Evolutionary conservation across 2,329 filamentous ascomycete genomes (phyloP), one percentile per base, ranked within the genome.

Genomic region (Colletotrichum somersetense): DNA sequence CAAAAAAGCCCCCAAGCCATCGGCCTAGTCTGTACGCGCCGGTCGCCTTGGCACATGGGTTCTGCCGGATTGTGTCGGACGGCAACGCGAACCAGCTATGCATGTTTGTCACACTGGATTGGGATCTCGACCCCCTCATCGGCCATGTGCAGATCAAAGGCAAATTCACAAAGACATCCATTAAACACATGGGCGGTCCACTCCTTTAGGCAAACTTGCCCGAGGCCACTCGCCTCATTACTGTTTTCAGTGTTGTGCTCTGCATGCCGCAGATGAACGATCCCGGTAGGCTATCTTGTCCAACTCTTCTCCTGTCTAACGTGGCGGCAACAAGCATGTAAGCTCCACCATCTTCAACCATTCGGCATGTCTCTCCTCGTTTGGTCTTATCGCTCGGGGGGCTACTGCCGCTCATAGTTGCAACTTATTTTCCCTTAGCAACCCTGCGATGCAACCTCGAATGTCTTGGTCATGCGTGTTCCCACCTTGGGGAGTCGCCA

Each of bases 391-490:
- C 30, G 30, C 30, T 30, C 30, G 30, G 30, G 30, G 46, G 35
- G 65, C 58, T 53, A 61, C 70, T 33, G 46, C 5, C 38, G 23
- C 33, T 59, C 30, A 55, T 14, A 40, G 30, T 61, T 42, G 66
- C 66, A 55, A 56, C 64, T 61, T 61, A 38, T 44, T 5, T 50
- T 11, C 30, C 38, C 70, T 72, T 72, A 46, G 59, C 70, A 33
- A 44, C 30, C 33, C 46, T 70, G 66, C 70, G 59, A 38, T 72
- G 70, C 66, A 61, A 70, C 70, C 66, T 12, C 26, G 40, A 50
- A 30, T 57, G 53, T 62, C 66, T 72, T 65, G 70, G 70, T 33
- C 18, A 59, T 65, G 61, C 55, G 59, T 46, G 50, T 62, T 65
- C 52, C 46, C 59, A 61, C 59, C 59, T 63, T 23, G 55, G 23